These are phyloP conservation scores for Elaeis guineensis DNA, from an alignment of 176 grass and related monocot genomes.

Conservation along the genomic window DNA sequence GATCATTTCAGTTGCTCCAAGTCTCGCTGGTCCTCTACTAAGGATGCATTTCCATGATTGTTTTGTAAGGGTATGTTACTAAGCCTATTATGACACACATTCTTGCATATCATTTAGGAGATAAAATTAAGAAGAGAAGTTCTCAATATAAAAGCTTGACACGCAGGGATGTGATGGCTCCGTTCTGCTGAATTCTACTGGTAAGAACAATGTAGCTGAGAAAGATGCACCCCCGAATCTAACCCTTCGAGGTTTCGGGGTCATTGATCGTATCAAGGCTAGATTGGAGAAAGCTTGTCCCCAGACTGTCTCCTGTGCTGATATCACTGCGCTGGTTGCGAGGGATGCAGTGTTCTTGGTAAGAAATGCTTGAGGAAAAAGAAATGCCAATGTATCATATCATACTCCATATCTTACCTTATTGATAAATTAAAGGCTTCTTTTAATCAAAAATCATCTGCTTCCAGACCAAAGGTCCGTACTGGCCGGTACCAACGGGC, in stretches of 20 bases:
- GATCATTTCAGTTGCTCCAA: slow-evolving; percentile 41
- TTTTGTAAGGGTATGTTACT: background rate
- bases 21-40: slow-evolving; percentile 76
- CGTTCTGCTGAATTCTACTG: slow-evolving; percentile 42
- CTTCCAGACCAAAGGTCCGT: slow-evolving; percentile 58
- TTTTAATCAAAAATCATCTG: background rate
- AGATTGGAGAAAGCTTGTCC: no score
- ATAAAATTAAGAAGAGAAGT: background rate
- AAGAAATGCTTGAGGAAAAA: background rate
- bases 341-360: slow-evolving; percentile 40
- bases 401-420: background rate
- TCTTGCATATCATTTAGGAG: background rate
- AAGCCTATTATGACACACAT: background rate
- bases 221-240: slow-evolving; percentile 4
- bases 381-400: background rate
- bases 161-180: slow-evolving; percentile 79
- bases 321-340: no score
- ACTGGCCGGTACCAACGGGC: slow-evolving; percentile 58
- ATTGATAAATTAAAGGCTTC: background rate
- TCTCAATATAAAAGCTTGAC: background rate
- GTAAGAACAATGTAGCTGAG: slow-evolving; percentile 36
- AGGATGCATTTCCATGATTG: slow-evolving; percentile 6
- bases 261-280: no score
- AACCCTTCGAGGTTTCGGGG: no score
- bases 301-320: no score